Base-by-base conservation (phyloP, 1,284 basidiomycete genomes). In the Hortiboletus rubellus region DNA sequence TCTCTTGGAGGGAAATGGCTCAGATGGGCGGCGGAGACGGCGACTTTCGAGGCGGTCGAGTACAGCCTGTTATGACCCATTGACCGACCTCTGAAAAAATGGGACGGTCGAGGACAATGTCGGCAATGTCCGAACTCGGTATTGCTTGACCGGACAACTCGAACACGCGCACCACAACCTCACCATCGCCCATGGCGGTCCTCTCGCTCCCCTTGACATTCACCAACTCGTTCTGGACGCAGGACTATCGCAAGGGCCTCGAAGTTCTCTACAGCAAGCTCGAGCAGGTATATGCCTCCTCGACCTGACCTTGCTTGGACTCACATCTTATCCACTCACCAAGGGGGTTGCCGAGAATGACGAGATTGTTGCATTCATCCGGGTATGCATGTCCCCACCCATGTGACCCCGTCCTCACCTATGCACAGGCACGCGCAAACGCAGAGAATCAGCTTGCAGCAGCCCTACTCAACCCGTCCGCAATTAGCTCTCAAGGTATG, bases 201-300 rank as follows among this genome's bases (percentile, higher is more conserved):
- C 76, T 95, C 61, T 91, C 91, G 40, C 83, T 95, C 66, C 93
- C 93, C 33, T 79, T 92, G 61, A 84, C 83, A 22, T 96, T 96
- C 72, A 84, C 82, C 61, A 95, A 95, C 74, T 94, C 92, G 38
- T 96, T 96, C 78, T 96, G 93, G 93, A 84, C 92, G 10, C 87
- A 92, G 70, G 92, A 94, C 76, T 94, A 93, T 70, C 81, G 91
- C 41, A 83, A 78, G 57, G 93, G 93, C 36, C 80, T 95, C 30
- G 86, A 94, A 62, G 83, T 89, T 22, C 74, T 94, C 24, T 92
- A 86, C 70, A 74, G 70, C 47, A 89, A 92, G 74, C 83, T 94
- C 37, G 87, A 93, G 66, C 87, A 92, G 80, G 91, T 89, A 63
- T n/a, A 6, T 40, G 78, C 66, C 22, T 41, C 55, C 50, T 50